A percentile compares a stretch with the other conserved stretches of the same genome.
Evolutionary conservation across 768 basidiomycete species (phyloP).

Genomic region (Terana coerulea): DNA sequence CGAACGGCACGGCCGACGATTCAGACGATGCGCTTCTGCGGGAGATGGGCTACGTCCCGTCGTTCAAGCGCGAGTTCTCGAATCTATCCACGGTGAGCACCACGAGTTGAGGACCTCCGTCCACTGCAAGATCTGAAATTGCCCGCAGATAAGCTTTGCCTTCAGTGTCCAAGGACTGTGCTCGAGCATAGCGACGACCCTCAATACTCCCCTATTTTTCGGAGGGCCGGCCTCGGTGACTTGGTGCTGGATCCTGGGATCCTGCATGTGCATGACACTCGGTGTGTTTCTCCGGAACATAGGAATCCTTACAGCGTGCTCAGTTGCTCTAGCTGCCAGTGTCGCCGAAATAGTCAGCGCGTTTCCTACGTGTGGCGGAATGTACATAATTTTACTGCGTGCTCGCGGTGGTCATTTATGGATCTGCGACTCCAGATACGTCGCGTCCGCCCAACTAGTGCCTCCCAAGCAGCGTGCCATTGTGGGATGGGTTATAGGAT

Average conservation of each 20-base stretch:
- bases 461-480: conserved; percentile 60
- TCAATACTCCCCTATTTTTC: conserved; percentile 65
- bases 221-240: conserved; percentile 69
- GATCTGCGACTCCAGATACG: conserved; percentile 52
- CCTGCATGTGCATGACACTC: conserved; percentile 67
- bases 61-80: conserved; percentile 81
- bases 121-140: neutral
- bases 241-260: conserved; percentile 75
- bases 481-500: conserved; percentile 77
- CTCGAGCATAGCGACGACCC: conserved; percentile 75
- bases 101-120: neutral
- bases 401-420: too few species aligned
- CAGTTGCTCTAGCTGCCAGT: too few species aligned
- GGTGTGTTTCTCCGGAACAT: too few species aligned
- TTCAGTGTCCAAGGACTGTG: conserved; percentile 80
- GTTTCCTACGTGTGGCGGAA: conserved; percentile 67
- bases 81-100: conserved; percentile 67
- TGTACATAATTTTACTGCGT: conserved; percentile 38
- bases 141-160: conserved; percentile 68
- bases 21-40: conserved; percentile 65
- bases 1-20: too few species aligned
- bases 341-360: conserved; percentile 80
- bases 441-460: conserved; percentile 68
- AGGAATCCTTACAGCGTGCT: neutral
- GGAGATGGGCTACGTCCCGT: conserved; percentile 67